A percentile compares a stretch with the other conserved stretches of the same genome.
Evolutionary conservation across 2,329 filamentous ascomycete genomes (phyloP).

Genomic region (Sporothrix mexicana): DNA sequence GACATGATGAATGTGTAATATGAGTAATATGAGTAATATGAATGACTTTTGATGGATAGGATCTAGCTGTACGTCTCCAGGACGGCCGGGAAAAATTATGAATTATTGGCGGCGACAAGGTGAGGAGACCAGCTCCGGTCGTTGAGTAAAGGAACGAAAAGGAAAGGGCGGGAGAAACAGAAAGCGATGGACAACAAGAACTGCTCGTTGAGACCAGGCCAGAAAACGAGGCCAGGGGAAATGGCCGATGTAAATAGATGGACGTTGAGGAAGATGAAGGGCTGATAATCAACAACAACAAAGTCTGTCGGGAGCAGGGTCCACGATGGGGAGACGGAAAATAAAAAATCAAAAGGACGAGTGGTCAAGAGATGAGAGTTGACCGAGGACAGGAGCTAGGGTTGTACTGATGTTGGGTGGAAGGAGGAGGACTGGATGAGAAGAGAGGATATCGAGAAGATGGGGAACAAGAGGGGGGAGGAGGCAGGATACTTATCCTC

Average conservation of each 20-base stretch:
- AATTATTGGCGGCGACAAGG: slow-evolving; percentile 37
- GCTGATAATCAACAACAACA: slow-evolving; percentile 29
- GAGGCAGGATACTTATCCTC: slow-evolving; percentile 38
- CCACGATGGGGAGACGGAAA: no score
- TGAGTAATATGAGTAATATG: no score
- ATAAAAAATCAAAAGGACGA: slow-evolving; percentile 25
- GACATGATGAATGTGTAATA: slow-evolving; percentile 27
- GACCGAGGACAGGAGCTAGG: background rate
- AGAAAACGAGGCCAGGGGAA: slow-evolving; percentile 32
- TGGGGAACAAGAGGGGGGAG: slow-evolving; percentile 11
- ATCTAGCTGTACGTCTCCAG: slow-evolving; percentile 24
- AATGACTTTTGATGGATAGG: background rate
- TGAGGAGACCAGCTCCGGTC: slow-evolving; percentile 41
- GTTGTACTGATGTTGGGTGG: background rate
- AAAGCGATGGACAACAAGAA: slow-evolving; percentile 27
- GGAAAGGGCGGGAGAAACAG: slow-evolving; percentile 26
- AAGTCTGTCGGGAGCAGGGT: no score
- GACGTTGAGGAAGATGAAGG: slow-evolving; percentile 3
- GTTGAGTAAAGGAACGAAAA: slow-evolving; percentile 14
- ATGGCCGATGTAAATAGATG: slow-evolving; percentile 24
- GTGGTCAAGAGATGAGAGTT: slow-evolving; percentile 24
- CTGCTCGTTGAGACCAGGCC: slow-evolving; percentile 22
- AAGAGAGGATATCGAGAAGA: slow-evolving; percentile 25
- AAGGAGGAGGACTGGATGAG: slow-evolving; percentile 27
- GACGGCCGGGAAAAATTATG: slow-evolving; percentile 36